Percentiles rank a stretch among this genome's conserved stretches.
Evolutionary conservation across 129 eudicot species (phyloP).

Genomic region (Lactuca sativa): DNA sequence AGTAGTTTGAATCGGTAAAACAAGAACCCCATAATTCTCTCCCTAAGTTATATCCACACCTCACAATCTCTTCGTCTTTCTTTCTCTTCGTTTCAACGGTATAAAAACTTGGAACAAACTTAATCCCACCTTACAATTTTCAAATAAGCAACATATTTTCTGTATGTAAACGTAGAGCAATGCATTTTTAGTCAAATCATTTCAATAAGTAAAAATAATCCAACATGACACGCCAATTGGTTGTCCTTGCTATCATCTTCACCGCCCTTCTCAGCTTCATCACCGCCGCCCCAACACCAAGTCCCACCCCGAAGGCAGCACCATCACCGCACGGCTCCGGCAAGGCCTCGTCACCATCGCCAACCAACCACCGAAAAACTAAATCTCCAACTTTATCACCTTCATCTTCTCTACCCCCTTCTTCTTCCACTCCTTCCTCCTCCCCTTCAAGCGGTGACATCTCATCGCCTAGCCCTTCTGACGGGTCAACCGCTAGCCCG

Average conservation of each 20-base stretch:
- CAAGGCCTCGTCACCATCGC: slow-evolving; percentile 7
- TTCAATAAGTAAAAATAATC: not conserved
- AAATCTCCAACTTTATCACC: slow-evolving; percentile 13
- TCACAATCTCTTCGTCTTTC: slow-evolving; percentile 15
- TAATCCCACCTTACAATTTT: not conserved
- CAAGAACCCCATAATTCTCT: slow-evolving; percentile 14
- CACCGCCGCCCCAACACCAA: slow-evolving; percentile 39
- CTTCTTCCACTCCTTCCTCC: slow-evolving; percentile 29
- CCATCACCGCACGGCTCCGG: slow-evolving; percentile 23
- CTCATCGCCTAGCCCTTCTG: slow-evolving; percentile 43
- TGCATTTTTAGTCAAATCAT: slow-evolving; percentile 1
- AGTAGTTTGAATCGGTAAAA: slow-evolving; percentile 25
- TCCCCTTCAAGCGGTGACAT: slow-evolving; percentile 30
- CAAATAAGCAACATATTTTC: slow-evolving; percentile 19
- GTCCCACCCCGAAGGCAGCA: slow-evolving; percentile 16
- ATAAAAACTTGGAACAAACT: slow-evolving; percentile 9
- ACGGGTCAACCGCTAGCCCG: slow-evolving; percentile 23
- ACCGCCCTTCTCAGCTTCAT: slow-evolving; percentile 41
- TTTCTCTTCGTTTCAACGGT: slow-evolving; percentile 15
- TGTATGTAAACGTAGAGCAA: not conserved
- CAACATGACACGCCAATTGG: slow-evolving; percentile 53
- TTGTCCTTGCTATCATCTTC: slow-evolving; percentile 40
- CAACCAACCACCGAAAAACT: not conserved
- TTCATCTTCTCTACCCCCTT: slow-evolving; percentile 23
- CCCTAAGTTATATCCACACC: slow-evolving; percentile 36